phyloP scores from a whole-genome alignment of 2,329 filamentous ascomycete species.

The Cyclaneusma minus region DNA sequence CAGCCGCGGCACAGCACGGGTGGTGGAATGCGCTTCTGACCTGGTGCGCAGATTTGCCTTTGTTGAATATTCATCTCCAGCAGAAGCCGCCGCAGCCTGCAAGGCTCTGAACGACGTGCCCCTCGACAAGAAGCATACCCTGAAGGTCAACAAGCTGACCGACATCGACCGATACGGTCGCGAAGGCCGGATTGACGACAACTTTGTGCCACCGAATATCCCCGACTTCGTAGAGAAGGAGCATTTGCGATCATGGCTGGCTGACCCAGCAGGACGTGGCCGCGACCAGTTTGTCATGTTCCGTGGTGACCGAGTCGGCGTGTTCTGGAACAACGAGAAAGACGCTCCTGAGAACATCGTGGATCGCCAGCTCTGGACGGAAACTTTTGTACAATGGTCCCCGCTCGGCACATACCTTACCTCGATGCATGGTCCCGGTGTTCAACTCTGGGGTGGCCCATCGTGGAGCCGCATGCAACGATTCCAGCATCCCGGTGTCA shows the following conservation, averaged over 20 bases:
- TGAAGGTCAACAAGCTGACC: slow-evolving; percentile 94
- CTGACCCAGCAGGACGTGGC: slow-evolving; percentile 62
- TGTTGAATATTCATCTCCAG: slow-evolving; percentile 84
- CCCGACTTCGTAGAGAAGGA: slow-evolving; percentile 83
- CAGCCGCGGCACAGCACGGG: slow-evolving; percentile 6
- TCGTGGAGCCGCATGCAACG: slow-evolving; percentile 84
- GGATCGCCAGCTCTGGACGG: slow-evolving; percentile 91
- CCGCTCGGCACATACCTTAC: slow-evolving; percentile 87
- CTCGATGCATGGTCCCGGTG: slow-evolving; percentile 89
- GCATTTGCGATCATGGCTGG: slow-evolving; percentile 86
- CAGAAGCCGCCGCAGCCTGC: slow-evolving; percentile 77
- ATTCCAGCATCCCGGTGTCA: slow-evolving; percentile 90
- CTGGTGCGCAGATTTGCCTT: slow-evolving; percentile 72
- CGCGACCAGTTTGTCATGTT: slow-evolving; percentile 95
- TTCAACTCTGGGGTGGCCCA: slow-evolving; percentile 88
- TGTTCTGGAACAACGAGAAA: slow-evolving; percentile 98
- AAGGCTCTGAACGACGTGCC: slow-evolving; percentile 75
- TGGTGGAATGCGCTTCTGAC: not conserved
- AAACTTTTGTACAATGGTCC: slow-evolving; percentile 96
- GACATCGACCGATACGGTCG: slow-evolving; percentile 93
- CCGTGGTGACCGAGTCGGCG: slow-evolving; percentile 77
- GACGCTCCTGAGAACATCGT: slow-evolving; percentile 78
- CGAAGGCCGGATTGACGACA: slow-evolving; percentile 84
- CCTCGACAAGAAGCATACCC: slow-evolving; percentile 92
- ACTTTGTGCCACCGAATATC: slow-evolving; percentile 69